Base-by-base conservation (phyloP, 2,329 filamentous ascomycete species). In the Fusarium sp. region DNA sequence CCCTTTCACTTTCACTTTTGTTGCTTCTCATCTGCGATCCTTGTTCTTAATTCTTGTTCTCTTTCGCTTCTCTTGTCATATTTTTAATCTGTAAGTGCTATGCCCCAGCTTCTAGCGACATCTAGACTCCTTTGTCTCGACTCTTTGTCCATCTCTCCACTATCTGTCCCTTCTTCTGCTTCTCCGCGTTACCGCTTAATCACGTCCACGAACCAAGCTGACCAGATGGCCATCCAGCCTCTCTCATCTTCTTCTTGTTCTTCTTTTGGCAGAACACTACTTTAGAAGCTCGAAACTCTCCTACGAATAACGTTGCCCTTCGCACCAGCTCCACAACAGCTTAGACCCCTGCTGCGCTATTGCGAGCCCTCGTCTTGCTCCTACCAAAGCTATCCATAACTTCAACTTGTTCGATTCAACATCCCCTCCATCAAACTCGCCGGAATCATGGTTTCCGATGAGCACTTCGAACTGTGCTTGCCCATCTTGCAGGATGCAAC, bases 401-500 rank as follows among this genome's bases (percentile, higher is more conserved):
- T 55, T 51, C 35, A 32, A 53, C 53, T 45, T 45, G 33, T 46
- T 49, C 62, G 50, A 60, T 54, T 50, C 46, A 46, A 54, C 50
- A 48, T 44, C 44, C n/a, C 46, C 40, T 44, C 43, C 30, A 47
- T 61, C 51, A 68, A 62, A 51, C 27, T 50, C 52, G 56, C 51
- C 75, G 73, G 80, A 75, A 86, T 66, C 77, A 97, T 98, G 95
- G 90, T 97, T 67, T 92, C 94, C 74, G 95, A 98, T 84, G 90
- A 94, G 73, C 89, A 95, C 56, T 97, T 96, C 83, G 94, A 97
- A 74, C 87, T 96, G 75, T 97, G 94, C 79, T 88, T 96, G 77
- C 92, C 93, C 52, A 88, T 97, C 76, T 87, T 99, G 68, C 90
- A 96, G 82, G 91, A 97, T 80, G 82, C 88, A 60, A 84, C 86